A percentile compares a stretch with the other conserved stretches of the same genome.
phyloP scores from a whole-genome alignment of 495 filamentous ascomycete genomes.

The Xylaria curta region DNA sequence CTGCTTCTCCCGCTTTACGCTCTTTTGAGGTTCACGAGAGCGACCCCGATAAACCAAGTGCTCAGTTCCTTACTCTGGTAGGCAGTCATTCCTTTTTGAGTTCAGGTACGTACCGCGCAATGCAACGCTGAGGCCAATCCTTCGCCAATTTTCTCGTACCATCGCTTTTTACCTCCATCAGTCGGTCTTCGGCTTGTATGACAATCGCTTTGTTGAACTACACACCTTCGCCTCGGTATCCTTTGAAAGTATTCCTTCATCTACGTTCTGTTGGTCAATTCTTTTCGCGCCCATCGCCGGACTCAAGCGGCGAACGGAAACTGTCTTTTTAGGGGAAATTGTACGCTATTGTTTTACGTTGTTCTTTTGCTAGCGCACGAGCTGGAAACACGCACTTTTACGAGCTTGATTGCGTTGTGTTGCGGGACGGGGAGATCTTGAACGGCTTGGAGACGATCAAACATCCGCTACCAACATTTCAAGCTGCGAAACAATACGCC shows the following conservation, averaged over 20 bases:
- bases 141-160: neutral
- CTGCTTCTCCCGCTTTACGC: constrained; percentile 3
- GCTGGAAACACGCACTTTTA: constrained; percentile 7
- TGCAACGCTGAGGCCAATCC: neutral
- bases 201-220: constrained; percentile 26
- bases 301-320: constrained; percentile 4
- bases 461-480: constrained; percentile 21
- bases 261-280: neutral
- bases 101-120: neutral
- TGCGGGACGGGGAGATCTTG: constrained; percentile 29
- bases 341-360: neutral
- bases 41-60: neutral
- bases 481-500: constrained; percentile 17
- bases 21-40: constrained; percentile 11
- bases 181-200: constrained; percentile 3
- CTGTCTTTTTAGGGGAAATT: neutral
- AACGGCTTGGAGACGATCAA: constrained; percentile 23
- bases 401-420: constrained; percentile 25
- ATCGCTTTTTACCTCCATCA: constrained; percentile 6
- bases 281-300: constrained; percentile 1
- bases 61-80: constrained; percentile 15
- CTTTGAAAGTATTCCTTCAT: constrained; percentile 9
- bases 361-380: constrained; percentile 6
- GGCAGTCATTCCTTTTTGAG: constrained; percentile 23
- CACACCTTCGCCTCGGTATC: neutral